Base-by-base conservation (phyloP, 768 basidiomycete species). In the Candolleomyces eurysporus region DNA sequence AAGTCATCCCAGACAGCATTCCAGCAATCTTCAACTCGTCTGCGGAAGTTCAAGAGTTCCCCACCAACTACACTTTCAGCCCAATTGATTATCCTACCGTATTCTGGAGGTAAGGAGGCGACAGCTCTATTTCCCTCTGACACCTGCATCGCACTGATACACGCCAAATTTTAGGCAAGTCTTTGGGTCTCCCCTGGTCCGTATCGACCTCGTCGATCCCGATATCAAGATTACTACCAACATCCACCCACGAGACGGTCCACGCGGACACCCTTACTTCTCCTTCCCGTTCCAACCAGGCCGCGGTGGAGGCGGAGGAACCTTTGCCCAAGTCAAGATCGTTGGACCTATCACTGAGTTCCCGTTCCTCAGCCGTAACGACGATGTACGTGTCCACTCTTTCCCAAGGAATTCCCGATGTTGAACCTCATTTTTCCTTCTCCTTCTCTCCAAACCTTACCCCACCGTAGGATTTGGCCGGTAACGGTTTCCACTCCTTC, bases 131-230 rank as follows among this genome's bases (percentile, higher is more conserved):
- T 46, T 46, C 17, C 16, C 7, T 46, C 14, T 14, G 1, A 45
- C 45, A 46, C 7, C 45, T 26, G 26, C 26, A 26, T 26, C 26
- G 26, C 26, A 26, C 26, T 21, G 45, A 46, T 39, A 8, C 14
- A 22, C 21, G 52, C 22, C 52, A 19, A n/a, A 43, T 7, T 64
- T 19, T 50, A 63, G 53, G 42, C 36, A 46, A 42, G 75, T 74
- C 0, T 85, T 86, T 60, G 86, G 86, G 17, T 81, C 83, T 2
- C 76, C 82, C 3, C 58, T 69, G 14, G 63, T 85, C 48, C 74
- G 76, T 14, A 64, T 81, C 16, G 84, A 86, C 63, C 76, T 86
- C 14, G 84, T 86, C 1, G 70, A 71, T 31, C 55, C 79, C 1
- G 65, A 77, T 62, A 75, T 78, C 66, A 70, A 76, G 19, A 69